A percentile compares a stretch with the other conserved stretches of the same genome.
phyloP scores from a whole-genome alignment of 1,139 yeast genomes.

The Suhomyces anneliseae region DNA sequence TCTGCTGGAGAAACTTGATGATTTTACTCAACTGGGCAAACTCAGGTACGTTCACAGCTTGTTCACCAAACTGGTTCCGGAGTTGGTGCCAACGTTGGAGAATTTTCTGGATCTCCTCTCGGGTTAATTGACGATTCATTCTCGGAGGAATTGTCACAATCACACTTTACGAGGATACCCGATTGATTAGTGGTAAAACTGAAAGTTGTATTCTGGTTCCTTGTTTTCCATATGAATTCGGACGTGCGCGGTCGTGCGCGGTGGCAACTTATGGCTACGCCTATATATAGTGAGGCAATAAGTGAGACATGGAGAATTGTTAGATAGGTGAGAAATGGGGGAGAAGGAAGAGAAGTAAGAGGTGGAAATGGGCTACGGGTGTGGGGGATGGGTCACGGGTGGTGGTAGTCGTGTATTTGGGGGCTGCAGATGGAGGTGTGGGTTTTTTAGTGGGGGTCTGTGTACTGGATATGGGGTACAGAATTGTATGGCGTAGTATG shows the following conservation, averaged over 20 bases:
- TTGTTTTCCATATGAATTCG: neutral
- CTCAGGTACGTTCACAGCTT: conserved; percentile 61
- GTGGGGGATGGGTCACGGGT: too few species aligned
- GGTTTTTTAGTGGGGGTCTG: too few species aligned
- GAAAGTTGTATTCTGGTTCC: neutral
- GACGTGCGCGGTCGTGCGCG: conserved; percentile 6
- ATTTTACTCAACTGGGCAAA: conserved; percentile 58
- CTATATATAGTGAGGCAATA: neutral
- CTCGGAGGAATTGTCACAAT: neutral
- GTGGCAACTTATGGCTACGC: neutral
- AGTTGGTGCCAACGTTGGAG: conserved; percentile 63
- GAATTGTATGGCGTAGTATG: too few species aligned
- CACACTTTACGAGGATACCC: conserved; percentile 1
- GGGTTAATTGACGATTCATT: conserved; percentile 26
- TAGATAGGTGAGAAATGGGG: too few species aligned
- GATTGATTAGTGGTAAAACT: conserved; percentile 2
- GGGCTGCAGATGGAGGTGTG: too few species aligned
- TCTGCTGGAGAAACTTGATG: conserved; percentile 53
- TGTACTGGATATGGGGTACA: too few species aligned
- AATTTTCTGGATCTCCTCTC: conserved; percentile 46
- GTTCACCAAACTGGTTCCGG: conserved; percentile 63
- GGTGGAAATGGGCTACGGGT: too few species aligned
- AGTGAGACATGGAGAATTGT: too few species aligned
- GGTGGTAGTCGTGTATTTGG: too few species aligned
- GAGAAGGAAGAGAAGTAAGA: too few species aligned